Evolutionary conservation across 805 yeast species (phyloP).

Genomic region (Zygosaccharomyces siamensis): DNA sequence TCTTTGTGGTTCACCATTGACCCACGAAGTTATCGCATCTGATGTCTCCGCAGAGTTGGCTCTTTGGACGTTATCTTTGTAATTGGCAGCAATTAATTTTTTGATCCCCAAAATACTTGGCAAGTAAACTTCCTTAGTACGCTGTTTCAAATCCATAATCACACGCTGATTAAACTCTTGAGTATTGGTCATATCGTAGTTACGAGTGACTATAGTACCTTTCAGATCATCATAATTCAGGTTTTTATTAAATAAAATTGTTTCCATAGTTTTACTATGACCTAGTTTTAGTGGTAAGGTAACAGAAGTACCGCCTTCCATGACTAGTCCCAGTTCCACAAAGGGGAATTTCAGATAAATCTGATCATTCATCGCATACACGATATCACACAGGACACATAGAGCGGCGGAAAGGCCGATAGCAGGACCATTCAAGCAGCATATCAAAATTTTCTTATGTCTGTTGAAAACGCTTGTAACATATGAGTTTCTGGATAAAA

Average conservation of each 20-base stretch:
- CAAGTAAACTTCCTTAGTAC: slow-evolving; percentile 36
- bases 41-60: slow-evolving; percentile 63
- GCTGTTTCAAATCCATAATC: slow-evolving; percentile 36
- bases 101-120: slow-evolving; percentile 44
- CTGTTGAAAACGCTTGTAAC: slow-evolving; percentile 62
- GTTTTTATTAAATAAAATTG: slow-evolving; percentile 63
- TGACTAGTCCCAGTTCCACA: slow-evolving; percentile 73
- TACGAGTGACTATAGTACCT: slow-evolving; percentile 59
- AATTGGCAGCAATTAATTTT: slow-evolving; percentile 34
- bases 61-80: slow-evolving; percentile 36
- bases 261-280: slow-evolving; percentile 65
- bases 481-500: slow-evolving; percentile 66
- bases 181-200: slow-evolving; percentile 42
- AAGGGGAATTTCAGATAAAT: slow-evolving; percentile 68
- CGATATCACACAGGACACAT: slow-evolving; percentile 69
- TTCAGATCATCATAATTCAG: slow-evolving; percentile 55
- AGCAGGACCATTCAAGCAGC: slow-evolving; percentile 83
- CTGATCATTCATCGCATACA: slow-evolving; percentile 58
- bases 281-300: slow-evolving; percentile 70
- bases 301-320: slow-evolving; percentile 73
- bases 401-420: slow-evolving; percentile 74
- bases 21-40: slow-evolving; percentile 65
- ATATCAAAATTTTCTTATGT: slow-evolving; percentile 65
- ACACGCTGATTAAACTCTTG: slow-evolving; percentile 47
- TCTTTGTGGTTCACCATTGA: slow-evolving; percentile 65